Conservation (phyloP, 1,284 basidiomycete species). For the Apiotrichum veenhuisii region DNA sequence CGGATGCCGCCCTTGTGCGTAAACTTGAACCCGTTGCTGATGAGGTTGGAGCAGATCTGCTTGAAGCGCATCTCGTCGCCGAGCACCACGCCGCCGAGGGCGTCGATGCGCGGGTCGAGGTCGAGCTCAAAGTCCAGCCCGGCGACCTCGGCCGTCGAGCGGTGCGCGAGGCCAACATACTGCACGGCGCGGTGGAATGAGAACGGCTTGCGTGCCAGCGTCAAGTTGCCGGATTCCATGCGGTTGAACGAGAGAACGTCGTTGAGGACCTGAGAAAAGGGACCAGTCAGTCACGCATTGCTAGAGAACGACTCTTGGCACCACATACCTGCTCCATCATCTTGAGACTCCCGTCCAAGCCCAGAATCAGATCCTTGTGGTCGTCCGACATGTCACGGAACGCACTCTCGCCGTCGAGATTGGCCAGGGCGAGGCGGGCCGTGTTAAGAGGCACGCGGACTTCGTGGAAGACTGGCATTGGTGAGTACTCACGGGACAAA, state of each 20-base stretch:
- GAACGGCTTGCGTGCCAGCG: constrained; percentile 59
- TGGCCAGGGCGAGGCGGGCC: constrained; percentile 80
- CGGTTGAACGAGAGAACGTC: constrained; percentile 63
- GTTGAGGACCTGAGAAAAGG: constrained; percentile 56
- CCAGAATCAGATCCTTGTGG: constrained; percentile 46
- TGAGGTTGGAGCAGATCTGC: constrained; percentile 61
- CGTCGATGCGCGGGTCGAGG: constrained; percentile 16
- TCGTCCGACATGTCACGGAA: constrained; percentile 36
- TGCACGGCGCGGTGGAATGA: constrained; percentile 77
- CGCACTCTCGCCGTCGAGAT: constrained; percentile 65
- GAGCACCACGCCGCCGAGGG: constrained; percentile 54
- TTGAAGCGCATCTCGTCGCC: constrained; percentile 64
- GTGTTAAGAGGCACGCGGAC: constrained; percentile 90
- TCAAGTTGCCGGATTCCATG: constrained; percentile 49
- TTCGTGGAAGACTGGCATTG: constrained; percentile 51
- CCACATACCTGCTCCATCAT: constrained; percentile 58
- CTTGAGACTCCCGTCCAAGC: constrained; percentile 69
- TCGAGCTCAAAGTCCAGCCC: constrained; percentile 49
- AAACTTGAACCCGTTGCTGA: constrained; percentile 58
- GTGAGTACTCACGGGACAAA: no score
- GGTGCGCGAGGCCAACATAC: constrained; percentile 70
- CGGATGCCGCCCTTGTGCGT: constrained; percentile 60
- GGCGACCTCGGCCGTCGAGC: constrained; percentile 64
- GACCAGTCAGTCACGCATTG: no score
- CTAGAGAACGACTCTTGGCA: no score